Base-by-base conservation (phyloP, 1,284 basidiomycete genomes). In the Phellopilus nigrolimitatus region DNA sequence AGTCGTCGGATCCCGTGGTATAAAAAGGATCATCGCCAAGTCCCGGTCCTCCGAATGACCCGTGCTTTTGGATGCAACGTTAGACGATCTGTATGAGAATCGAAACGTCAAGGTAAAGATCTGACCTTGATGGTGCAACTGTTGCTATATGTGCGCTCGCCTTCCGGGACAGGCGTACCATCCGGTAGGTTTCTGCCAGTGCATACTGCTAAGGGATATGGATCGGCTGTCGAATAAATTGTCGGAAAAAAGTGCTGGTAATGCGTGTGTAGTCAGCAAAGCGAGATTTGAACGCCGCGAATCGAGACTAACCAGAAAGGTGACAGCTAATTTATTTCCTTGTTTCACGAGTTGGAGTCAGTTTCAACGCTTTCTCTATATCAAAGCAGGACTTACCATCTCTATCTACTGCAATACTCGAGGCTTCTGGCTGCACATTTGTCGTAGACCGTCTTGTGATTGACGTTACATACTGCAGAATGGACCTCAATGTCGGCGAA, bases 1-100 rank as follows among this genome's bases (percentile, higher is more conserved):
- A 91, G 63, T 91, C 85, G 61, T 91, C 88, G 8, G 86, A 90
- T 9, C 89, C 89, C 9, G 78, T 76, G 28, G 73, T 74, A 60
- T 83, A 91, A 59, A 83, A 79, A 24, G 72, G 63, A 47, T 83
- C 81, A 39, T 63, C 65, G 40, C 72, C 69, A n/a, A 74, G 60
- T 3, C 74, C 75, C 3, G 73, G 71, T 0, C 79, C 76, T 31
- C 88, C 84, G 56, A 91, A 89, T 2, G 79, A 78, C 9, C 87
- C 88, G 57, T 88, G 82, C 85, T 90, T 54, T 12, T 17, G 28
- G 47, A 27, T 39, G 22, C 4, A 13, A 33, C 9, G 21, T 56
- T 5, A 25, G 19, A 39, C 30, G 12, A 28, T 45, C 25, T 33
- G 58, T 19, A 34, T 41, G 22, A 27, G 25, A 4, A n/a, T 4